Evolutionary conservation across 1,284 basidiomycete species (phyloP).

Genomic region (Cerioporus squamosus): DNA sequence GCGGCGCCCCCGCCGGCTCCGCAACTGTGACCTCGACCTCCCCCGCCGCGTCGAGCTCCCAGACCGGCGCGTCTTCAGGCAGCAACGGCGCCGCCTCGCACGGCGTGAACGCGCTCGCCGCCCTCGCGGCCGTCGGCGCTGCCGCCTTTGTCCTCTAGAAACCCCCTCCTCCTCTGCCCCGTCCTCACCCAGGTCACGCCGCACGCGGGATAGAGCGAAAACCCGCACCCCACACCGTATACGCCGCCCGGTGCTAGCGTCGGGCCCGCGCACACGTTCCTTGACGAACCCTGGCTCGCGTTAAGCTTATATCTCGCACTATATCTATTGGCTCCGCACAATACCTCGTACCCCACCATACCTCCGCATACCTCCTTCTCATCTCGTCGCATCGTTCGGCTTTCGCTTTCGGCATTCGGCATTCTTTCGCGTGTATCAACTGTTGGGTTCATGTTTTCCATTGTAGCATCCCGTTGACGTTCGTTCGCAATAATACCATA

Average conservation of each 20-base stretch:
- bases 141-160: slow-evolving; percentile 46
- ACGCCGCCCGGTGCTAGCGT: slow-evolving; percentile 13
- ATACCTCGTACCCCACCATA: neutral
- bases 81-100: slow-evolving; percentile 36
- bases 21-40: slow-evolving; percentile 8
- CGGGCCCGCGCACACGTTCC: slow-evolving; percentile 9
- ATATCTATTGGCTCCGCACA: neutral
- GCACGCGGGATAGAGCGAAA: slow-evolving; percentile 6
- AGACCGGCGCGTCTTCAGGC: slow-evolving; percentile 16
- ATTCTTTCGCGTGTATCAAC: slow-evolving; percentile 2
- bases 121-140: slow-evolving; percentile 45
- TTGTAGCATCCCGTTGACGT: slow-evolving; percentile 14
- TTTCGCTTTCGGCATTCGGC: slow-evolving; percentile 6
- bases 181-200: too few species aligned
- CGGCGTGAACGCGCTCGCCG: slow-evolving; percentile 42
- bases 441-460: neutral
- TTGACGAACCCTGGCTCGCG: slow-evolving; percentile 13
- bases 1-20: slow-evolving; percentile 9
- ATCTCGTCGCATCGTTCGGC: neutral
- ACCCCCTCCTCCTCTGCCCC: neutral
- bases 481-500: slow-evolving; percentile 7
- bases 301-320: slow-evolving; percentile 19
- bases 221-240: neutral
- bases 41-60: neutral
- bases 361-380: neutral